A percentile compares a stretch with the other conserved stretches of the same genome.
Evolutionary conservation across 805 yeast genomes (phyloP).

Genomic region (Torulaspora franciscae): DNA sequence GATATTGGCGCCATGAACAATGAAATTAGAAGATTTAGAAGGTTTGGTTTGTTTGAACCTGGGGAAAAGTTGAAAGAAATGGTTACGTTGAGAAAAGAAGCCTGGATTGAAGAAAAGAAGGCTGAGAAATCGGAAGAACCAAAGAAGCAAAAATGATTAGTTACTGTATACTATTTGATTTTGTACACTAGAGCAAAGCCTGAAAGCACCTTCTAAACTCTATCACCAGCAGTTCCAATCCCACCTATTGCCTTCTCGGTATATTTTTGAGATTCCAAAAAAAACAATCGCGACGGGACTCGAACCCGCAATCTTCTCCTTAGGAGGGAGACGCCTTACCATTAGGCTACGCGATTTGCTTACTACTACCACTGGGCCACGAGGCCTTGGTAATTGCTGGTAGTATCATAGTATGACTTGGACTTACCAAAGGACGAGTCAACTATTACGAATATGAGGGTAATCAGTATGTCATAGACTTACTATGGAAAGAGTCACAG

Average conservation of each 20-base stretch:
- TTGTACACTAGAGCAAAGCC: constrained; percentile 1
- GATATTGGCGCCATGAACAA: constrained; percentile 38
- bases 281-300: constrained; percentile 54
- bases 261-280: not conserved
- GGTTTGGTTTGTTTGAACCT: constrained; percentile 55
- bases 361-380: constrained; percentile 5
- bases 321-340: constrained; percentile 68
- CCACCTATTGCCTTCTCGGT: not conserved
- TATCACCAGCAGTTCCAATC: not conserved
- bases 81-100: constrained; percentile 28
- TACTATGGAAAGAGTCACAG: too few species aligned
- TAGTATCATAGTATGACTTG: too few species aligned
- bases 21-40: constrained; percentile 58
- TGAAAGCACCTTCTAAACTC: not conserved
- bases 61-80: constrained; percentile 34
- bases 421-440: too few species aligned
- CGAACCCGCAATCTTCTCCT: constrained; percentile 67
- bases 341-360: constrained; percentile 49
- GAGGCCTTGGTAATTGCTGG: not conserved
- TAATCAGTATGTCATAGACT: too few species aligned
- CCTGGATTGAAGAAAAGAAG: constrained; percentile 15
- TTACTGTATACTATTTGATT: not conserved
- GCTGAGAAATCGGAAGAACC: constrained; percentile 18
- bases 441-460: too few species aligned
- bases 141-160: constrained; percentile 7